Evolutionary conservation across 257 asterid genomes (phyloP).

Genomic region (Nemophila menziesii): DNA sequence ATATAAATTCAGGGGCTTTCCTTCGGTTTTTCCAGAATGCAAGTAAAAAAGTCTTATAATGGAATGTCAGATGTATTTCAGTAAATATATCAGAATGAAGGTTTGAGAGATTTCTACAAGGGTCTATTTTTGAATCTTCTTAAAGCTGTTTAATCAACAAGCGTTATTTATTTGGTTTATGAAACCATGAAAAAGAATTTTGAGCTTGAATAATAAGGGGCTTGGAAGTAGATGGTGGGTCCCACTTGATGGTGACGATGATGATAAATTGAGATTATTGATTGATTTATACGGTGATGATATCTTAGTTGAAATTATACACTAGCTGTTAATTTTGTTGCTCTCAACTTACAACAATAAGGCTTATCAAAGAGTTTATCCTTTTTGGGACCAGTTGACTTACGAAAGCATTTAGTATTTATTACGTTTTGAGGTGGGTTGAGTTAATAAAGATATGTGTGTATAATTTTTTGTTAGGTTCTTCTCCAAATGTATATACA

Average conservation of each 20-base stretch:
- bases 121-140: conserved; percentile 92
- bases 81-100: conserved; percentile 60
- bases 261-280: conserved; percentile 26
- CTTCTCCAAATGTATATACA: conserved; percentile 20
- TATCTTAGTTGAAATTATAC: conserved; percentile 27
- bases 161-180: conserved; percentile 88
- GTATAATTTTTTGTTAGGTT: conserved; percentile 31
- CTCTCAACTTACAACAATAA: too few relatives aligned
- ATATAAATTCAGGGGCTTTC: not conserved
- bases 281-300: conserved; percentile 24
- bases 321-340: conserved; percentile 25
- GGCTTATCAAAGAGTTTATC: too few relatives aligned
- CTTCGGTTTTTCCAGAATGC: too few relatives aligned
- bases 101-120: conserved; percentile 75
- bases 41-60: conserved; percentile 58
- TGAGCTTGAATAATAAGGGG: conserved; percentile 49
- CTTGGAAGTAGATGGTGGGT: too few relatives aligned
- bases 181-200: conserved; percentile 87
- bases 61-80: conserved; percentile 68
- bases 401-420: conserved; percentile 23
- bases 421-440: conserved; percentile 12
- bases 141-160: conserved; percentile 86
- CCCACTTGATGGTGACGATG: conserved; percentile 29
- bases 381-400: conserved; percentile 33
- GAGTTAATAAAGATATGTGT: conserved; percentile 33